Base-by-base conservation (phyloP, 345 rosid species). In the Eucalyptus fibrosa region DNA sequence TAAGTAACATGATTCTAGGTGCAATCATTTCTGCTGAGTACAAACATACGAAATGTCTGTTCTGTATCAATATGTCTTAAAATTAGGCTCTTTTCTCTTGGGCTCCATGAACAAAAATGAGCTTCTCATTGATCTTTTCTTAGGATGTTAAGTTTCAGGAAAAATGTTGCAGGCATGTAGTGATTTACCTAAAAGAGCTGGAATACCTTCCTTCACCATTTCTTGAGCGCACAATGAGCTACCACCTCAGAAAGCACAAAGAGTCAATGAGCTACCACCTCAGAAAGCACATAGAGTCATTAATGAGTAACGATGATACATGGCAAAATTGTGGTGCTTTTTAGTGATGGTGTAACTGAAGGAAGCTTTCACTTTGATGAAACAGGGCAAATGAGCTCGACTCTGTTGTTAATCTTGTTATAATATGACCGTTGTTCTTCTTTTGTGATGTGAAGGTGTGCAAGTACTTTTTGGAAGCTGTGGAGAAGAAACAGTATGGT, bases 401-500 rank as follows among this genome's bases (percentile, higher is more conserved):
- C 82, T 37, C 82, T 37, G 45, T 72, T 10, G 14, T n/a, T 12
- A 16, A 26, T 28, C 86, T 81, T 21, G 77, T 72, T 40, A 40
- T 50, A 37, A 9, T 50, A 56, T 23, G 60, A 37, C 50, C 30
- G 17, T 21, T 44, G 86, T 13, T 88, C 60, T 80, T 67, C 18
- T 53, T 65, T 60, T 81, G 49, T 67, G 34, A 67, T 16, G 24
- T 88, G 87, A 93, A 95, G 96, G 96, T 95, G 86, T 96, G 96
- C 91, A 95, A 96, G 86, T 92, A 93, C 89, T 96, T 94, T 85
- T 90, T 96, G 90, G 96, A 95, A 40, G 97, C 96, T 42, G 97
- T 95, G 89, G 97, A 95, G 92, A 95, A 94, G 95, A 95, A 95
- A 91, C 96, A 94, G 86, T 95, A 95, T 92, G 97, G 97, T 15